Percentiles rank a stretch among this genome's conserved stretches.
Conservation (phyloP, 2,329 filamentous ascomycete genomes). For the Ascochyta rabiei region DNA sequence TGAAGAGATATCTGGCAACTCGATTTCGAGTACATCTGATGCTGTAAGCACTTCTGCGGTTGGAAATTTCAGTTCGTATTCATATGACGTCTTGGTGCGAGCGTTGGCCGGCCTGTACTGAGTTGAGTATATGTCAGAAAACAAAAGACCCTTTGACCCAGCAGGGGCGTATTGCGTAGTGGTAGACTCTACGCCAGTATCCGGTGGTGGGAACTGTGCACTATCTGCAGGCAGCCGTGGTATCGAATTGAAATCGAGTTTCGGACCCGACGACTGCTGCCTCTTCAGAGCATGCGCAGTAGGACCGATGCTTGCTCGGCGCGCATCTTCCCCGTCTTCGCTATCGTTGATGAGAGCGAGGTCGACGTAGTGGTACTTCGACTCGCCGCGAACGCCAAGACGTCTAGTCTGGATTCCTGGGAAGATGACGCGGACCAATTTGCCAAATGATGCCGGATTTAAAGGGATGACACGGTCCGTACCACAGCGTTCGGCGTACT, state of each 20-base stretch:
- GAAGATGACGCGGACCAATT: constrained; percentile 94
- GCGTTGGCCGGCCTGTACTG: constrained; percentile 47
- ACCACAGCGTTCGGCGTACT: constrained; percentile 91
- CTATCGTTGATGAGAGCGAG: constrained; percentile 57
- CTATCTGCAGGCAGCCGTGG: constrained; percentile 57
- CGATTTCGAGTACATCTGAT: constrained; percentile 71
- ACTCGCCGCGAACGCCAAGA: constrained; percentile 91
- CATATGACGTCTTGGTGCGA: constrained; percentile 60
- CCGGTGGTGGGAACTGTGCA: constrained; percentile 52
- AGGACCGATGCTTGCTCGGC: constrained; percentile 29
- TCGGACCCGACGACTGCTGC: constrained; percentile 40
- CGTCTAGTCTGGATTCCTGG: constrained; percentile 91
- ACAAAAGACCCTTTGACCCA: constrained; percentile 53
- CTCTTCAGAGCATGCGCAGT: constrained; percentile 35
- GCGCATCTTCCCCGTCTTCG: constrained; percentile 34
- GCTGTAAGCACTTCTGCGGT: constrained; percentile 61
- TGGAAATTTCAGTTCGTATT: constrained; percentile 68
- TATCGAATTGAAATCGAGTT: constrained; percentile 49
- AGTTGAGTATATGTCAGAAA: constrained; percentile 53
- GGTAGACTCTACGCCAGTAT: constrained; percentile 35
- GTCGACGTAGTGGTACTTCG: constrained; percentile 90
- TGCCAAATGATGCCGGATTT: constrained; percentile 97
- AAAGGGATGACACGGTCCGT: constrained; percentile 92
- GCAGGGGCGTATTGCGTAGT: constrained; percentile 43
- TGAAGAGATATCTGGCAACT: constrained; percentile 82